Percentiles rank a stretch among this genome's conserved stretches.
Evolutionary conservation across 225 moss, liverwort and hornwort species (phyloP).

Genomic region (Physcomitrium patens): DNA sequence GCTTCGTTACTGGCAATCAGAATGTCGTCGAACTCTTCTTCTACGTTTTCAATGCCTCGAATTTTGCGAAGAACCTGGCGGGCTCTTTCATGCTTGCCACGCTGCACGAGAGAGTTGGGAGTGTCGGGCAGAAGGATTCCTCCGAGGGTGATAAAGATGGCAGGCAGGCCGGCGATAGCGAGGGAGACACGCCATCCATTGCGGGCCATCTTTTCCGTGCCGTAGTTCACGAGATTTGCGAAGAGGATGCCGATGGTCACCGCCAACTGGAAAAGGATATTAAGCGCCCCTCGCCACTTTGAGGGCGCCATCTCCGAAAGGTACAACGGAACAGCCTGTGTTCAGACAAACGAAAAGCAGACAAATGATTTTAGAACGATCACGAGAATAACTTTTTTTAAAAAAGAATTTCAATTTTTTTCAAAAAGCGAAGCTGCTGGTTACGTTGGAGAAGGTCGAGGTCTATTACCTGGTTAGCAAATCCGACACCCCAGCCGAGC

Average conservation of each 20-base stretch:
- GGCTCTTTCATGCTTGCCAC: constrained; percentile 46
- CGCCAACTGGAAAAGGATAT: constrained; percentile 63
- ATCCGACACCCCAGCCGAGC: constrained; percentile 62
- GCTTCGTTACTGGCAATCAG: constrained; percentile 44
- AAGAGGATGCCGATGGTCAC: constrained; percentile 61
- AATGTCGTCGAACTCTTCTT: constrained; percentile 57
- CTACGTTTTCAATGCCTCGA: constrained; percentile 53
- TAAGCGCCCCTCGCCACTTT: constrained; percentile 64
- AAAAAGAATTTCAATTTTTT: not conserved
- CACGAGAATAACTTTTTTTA: not conserved
- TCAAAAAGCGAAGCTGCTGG: not conserved
- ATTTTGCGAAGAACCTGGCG: constrained; percentile 44
- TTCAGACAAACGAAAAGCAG: not conserved
- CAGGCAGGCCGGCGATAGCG: constrained; percentile 52
- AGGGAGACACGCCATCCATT: constrained; percentile 63
- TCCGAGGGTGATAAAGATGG: constrained; percentile 48
- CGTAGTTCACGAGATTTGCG: constrained; percentile 60
- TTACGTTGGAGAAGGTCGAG: not conserved
- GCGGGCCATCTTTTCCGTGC: constrained; percentile 41
- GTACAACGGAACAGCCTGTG: constrained; percentile 58
- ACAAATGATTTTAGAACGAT: not conserved
- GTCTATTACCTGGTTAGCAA: constrained; percentile 49
- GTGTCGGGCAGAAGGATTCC: constrained; percentile 58
- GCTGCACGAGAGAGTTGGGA: constrained; percentile 56
- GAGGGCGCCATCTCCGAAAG: constrained; percentile 71